Conservation (phyloP, 495 filamentous ascomycete species). For the Xanthoparmelia taractica region DNA sequence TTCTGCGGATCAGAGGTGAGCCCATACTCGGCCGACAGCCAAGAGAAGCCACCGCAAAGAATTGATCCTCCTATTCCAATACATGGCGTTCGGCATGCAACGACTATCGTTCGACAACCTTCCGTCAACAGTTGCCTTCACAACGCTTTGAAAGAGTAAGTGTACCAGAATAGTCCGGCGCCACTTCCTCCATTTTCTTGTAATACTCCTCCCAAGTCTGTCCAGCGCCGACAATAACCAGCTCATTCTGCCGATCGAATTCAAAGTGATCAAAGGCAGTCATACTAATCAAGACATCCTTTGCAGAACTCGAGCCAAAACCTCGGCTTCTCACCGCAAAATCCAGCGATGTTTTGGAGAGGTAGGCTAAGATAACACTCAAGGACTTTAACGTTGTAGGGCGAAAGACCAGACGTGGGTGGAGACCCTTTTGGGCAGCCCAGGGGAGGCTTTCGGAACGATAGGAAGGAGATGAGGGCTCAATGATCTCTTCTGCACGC, state of each 20-base stretch:
- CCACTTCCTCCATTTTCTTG: not conserved
- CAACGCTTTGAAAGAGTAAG: not conserved
- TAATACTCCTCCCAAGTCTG: not conserved
- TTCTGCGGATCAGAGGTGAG: constrained; percentile 1
- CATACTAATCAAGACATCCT: constrained; percentile 1
- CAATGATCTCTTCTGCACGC: not conserved
- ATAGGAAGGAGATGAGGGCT: not conserved
- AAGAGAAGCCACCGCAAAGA: not conserved
- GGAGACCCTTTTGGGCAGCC: not conserved
- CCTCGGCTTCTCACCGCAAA: not conserved
- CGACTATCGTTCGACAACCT: not conserved
- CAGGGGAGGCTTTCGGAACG: not conserved
- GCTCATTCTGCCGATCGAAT: not conserved
- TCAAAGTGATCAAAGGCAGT: not conserved
- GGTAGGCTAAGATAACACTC: not conserved
- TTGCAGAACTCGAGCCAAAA: not conserved
- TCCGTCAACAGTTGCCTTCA: not conserved
- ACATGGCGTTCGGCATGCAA: not conserved
- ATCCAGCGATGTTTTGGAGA: not conserved
- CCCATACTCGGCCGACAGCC: not conserved
- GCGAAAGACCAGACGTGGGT: not conserved
- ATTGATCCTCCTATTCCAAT: constrained; percentile 1
- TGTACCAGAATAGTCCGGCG: not conserved
- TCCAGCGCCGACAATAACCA: not conserved
- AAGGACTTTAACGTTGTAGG: not conserved